Percentiles rank a stretch among this genome's conserved stretches.
Evolutionary conservation across 225 moss, liverwort and hornwort genomes (phyloP).

Genomic region (Bryum argenteum): DNA sequence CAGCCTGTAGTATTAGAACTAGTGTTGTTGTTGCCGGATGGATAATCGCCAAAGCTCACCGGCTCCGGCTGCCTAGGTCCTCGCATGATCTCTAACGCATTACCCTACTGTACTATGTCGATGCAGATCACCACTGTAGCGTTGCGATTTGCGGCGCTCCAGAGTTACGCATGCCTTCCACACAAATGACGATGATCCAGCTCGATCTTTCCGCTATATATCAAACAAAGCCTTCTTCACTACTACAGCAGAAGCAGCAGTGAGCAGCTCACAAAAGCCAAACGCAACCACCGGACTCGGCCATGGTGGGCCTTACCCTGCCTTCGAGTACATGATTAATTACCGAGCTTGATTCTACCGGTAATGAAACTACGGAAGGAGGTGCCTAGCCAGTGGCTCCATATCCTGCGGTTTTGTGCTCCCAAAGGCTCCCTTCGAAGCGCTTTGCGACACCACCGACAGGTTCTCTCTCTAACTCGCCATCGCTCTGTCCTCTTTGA

Average conservation of each 20-base stretch:
- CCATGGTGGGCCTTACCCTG: constrained; percentile 29
- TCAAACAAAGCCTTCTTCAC: not conserved
- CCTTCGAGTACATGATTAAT: not conserved
- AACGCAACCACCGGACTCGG: not conserved
- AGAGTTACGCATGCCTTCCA: constrained; percentile 1
- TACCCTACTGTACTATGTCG: not conserved
- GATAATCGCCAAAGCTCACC: constrained; percentile 23
- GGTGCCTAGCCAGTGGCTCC: no score
- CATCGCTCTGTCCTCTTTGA: constrained; percentile 6
- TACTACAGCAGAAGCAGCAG: not conserved
- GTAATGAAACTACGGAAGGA: not conserved
- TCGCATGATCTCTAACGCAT: constrained; percentile 40
- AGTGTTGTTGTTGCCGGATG: constrained; percentile 2
- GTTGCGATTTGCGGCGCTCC: not conserved
- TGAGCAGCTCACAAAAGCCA: constrained; percentile 1
- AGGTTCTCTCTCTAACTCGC: not conserved
- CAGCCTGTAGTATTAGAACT: not conserved
- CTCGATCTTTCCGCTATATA: constrained; percentile 1
- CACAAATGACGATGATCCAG: constrained; percentile 19
- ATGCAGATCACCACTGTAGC: no score
- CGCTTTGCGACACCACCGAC: constrained; percentile 27
- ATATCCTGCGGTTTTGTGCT: no score
- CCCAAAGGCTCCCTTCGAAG: no score
- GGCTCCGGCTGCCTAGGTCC: constrained; percentile 34
- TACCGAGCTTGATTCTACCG: not conserved